phyloP scores from a whole-genome alignment of 257 asterid genomes.

The Salvia hispanica region DNA sequence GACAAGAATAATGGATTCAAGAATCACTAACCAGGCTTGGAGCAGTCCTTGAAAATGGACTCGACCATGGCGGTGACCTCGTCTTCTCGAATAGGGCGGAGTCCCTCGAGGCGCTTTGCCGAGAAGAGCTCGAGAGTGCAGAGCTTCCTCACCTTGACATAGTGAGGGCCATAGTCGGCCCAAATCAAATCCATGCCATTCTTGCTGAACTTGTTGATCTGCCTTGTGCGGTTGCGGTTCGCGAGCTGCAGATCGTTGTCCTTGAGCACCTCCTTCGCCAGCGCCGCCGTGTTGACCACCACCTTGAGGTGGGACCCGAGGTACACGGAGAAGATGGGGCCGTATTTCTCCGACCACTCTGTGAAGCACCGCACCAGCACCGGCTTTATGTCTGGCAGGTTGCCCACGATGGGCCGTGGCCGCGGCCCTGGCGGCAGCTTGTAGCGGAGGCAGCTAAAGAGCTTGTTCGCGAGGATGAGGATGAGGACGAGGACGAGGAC shows the following conservation, averaged over 20 bases:
- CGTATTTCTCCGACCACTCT: conserved; percentile 46
- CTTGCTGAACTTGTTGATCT: conserved; percentile 58
- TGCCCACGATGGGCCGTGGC: conserved; percentile 47
- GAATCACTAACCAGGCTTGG: conserved; percentile 50
- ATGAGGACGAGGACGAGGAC: conserved; percentile 25
- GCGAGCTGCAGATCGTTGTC: conserved; percentile 53
- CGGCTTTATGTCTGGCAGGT: conserved; percentile 45
- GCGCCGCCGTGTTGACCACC: conserved; percentile 41
- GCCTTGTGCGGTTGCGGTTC: conserved; percentile 43
- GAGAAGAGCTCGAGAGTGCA: conserved; percentile 85
- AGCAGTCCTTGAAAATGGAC: conserved; percentile 54
- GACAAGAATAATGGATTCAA: too few relatives aligned
- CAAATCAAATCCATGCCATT: conserved; percentile 80
- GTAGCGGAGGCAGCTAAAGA: conserved; percentile 44
- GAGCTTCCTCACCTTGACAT: conserved; percentile 76
- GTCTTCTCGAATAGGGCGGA: conserved; percentile 81
- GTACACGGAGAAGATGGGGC: conserved; percentile 59
- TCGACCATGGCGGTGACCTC: conserved; percentile 82
- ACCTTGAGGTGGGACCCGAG: conserved; percentile 47
- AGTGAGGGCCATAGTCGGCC: conserved; percentile 92
- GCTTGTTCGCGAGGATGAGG: conserved; percentile 44
- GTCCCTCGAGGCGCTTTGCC: conserved; percentile 64
- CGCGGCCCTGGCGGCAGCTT: conserved; percentile 55
- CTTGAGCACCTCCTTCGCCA: conserved; percentile 51
- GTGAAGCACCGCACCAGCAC: conserved; percentile 48